Evolutionary conservation across 345 rosid species (phyloP), one percentile per base, ranked within the genome.

Genomic region (Erucastrum elatum): DNA sequence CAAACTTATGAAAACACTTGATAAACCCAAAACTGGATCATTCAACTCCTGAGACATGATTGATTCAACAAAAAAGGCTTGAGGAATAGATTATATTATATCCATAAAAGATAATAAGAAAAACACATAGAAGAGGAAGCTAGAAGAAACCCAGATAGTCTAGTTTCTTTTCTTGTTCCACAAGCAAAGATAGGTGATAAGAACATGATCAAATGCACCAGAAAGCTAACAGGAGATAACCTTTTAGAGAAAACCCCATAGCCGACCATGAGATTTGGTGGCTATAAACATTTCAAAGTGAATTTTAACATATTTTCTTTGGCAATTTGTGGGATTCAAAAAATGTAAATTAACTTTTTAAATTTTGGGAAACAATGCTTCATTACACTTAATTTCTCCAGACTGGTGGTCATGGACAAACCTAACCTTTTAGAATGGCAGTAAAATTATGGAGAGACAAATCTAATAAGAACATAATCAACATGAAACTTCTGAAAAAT

Each of bases 41-140:
- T 79, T 68, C 46, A 79, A 37, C 69, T 68, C 75, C 82, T 80
- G 78, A 30, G 1, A 67, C 71, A 68, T 35, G 44, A 49, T 67
- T 30, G 11, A 29, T 77, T 62, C 16, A 51, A 16, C 13, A 9
- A 30, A 53, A 33, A 51, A 16, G n/a, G 7, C 4, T 13, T 37
- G 25, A 77, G 30, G 30, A 6, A 63, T 35, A 53, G 16, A 63
- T 53, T 44, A 15, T 60, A 11, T 53, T 53, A 53, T 53, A 51
- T 65, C 56, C 61, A 64, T 53, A 9, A 27, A 17, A 63, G 10
- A 11, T 8, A 21, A 9, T 59, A 61, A 61, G 65, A 61, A 29
- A 60, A 60, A 27, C 16, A 58, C 8, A n/a, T 17, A 56, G 1
- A 76, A 44, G 51, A 76, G 31, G 59, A 67, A 59, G 13, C 51